Percentiles rank a stretch among this genome's conserved stretches.
phyloP scores from a whole-genome alignment of 805 yeast genomes.

The Starmera quercuum region DNA sequence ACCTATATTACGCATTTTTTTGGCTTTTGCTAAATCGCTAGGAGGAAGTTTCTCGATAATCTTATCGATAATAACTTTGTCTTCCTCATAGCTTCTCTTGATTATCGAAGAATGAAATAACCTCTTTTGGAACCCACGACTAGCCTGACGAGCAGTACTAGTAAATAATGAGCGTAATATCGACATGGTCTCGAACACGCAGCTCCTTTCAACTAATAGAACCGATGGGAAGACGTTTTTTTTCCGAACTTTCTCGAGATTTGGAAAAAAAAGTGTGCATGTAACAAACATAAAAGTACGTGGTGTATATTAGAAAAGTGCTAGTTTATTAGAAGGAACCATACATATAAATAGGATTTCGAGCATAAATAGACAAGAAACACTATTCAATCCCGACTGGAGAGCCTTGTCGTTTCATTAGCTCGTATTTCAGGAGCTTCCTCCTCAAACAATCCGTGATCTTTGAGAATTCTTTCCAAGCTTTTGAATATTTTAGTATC shows the following conservation, averaged over 20 bases:
- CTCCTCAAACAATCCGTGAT: constrained; percentile 14
- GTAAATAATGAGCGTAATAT: no score
- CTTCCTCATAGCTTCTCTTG: constrained; percentile 51
- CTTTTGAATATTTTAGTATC: constrained; percentile 33
- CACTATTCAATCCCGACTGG: not conserved
- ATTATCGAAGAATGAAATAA: constrained; percentile 24
- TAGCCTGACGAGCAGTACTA: no score
- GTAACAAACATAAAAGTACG: no score
- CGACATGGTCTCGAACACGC: no score
- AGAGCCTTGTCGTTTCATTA: constrained; percentile 13
- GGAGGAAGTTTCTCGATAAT: constrained; percentile 41
- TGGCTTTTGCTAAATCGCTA: constrained; percentile 42
- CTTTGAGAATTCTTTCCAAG: constrained; percentile 27
- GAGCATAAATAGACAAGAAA: not conserved
- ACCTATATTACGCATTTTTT: constrained; percentile 84
- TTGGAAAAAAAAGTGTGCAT: no score
- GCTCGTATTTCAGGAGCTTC: constrained; percentile 2
- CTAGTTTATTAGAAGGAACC: no score
- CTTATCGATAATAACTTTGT: constrained; percentile 58
- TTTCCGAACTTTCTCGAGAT: no score
- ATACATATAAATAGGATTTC: no score
- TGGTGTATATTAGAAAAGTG: no score
- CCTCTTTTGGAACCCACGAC: constrained; percentile 13
- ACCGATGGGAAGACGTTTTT: no score
- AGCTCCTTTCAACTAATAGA: no score